Percentiles rank a stretch among this genome's conserved stretches.
These are phyloP conservation scores for Myxozyma neglecta DNA, from an alignment of 805 yeast genomes.

Conservation along the genomic window DNA sequence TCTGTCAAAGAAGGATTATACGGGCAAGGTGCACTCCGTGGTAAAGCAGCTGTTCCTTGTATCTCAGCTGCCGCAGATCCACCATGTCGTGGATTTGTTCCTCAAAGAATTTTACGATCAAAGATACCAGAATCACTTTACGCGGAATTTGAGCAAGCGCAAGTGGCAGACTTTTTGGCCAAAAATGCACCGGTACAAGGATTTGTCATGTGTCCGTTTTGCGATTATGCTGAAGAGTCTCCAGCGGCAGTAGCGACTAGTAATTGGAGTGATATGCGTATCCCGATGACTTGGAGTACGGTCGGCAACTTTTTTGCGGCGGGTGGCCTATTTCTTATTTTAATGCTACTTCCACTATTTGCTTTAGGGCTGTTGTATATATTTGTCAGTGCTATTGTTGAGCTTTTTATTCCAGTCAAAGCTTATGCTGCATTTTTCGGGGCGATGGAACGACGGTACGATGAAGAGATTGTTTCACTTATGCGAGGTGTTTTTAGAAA, in stretches of 20 bases:
- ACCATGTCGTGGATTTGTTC: constrained; percentile 14
- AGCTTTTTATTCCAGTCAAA: not conserved
- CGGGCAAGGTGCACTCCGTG: constrained; percentile 30
- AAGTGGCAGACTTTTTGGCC: constrained; percentile 18
- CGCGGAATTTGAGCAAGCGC: constrained; percentile 23
- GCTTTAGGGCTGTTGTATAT: not conserved
- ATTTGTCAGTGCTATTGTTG: not conserved
- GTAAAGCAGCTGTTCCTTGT: constrained; percentile 22
- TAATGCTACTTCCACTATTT: not conserved
- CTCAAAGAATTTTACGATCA: constrained; percentile 18
- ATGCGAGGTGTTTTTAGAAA: constrained; percentile 19
- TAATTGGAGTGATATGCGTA: not conserved
- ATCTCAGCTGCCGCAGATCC: constrained; percentile 27
- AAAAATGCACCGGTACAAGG: constrained; percentile 8
- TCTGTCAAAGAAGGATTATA: constrained; percentile 26
- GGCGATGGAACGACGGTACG: constrained; percentile 1
- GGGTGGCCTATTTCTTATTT: not conserved
- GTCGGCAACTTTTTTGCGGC: constrained; percentile 3
- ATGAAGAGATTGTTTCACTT: constrained; percentile 4
- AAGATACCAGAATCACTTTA: constrained; percentile 10
- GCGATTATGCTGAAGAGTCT: constrained; percentile 25
- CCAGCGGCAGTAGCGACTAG: constrained; percentile 19
- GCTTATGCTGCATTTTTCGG: constrained; percentile 6
- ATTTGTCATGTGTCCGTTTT: constrained; percentile 27
- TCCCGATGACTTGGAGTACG: constrained; percentile 1